Evolutionary conservation across 371 early-diverging fungal genomes (phyloP).

Genomic region (Chytridiales sp.): DNA sequence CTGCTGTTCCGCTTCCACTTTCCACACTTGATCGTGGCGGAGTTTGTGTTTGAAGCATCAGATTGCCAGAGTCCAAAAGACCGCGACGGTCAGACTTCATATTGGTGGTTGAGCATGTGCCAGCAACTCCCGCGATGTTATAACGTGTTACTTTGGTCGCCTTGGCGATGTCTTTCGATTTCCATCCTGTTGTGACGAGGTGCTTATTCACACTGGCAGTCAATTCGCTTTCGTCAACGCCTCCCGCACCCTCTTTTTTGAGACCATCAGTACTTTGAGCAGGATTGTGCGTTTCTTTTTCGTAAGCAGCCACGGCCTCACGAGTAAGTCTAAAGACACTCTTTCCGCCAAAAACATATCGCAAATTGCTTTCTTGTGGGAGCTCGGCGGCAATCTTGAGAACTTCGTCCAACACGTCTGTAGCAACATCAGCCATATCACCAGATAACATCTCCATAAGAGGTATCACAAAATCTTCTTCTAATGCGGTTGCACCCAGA

Average conservation of each 20-base stretch:
- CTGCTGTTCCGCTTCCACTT: too few species aligned
- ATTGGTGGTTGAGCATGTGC: slow-evolving; percentile 31
- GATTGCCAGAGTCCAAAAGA: too few species aligned
- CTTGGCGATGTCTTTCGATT: slow-evolving; percentile 24
- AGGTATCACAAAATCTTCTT: slow-evolving; percentile 53
- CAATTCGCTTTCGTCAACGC: slow-evolving; percentile 4
- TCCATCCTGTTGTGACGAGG: slow-evolving; percentile 36
- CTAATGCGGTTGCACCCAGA: too few species aligned
- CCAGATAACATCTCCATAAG: slow-evolving; percentile 64
- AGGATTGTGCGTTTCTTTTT: slow-evolving; percentile 13
- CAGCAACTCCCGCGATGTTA: slow-evolving; percentile 43
- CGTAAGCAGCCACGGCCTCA: slow-evolving; percentile 23
- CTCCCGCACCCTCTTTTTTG: neutral
- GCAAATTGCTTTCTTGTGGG: slow-evolving; percentile 8
- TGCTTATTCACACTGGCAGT: too few species aligned
- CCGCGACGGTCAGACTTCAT: too few species aligned
- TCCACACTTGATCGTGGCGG: too few species aligned
- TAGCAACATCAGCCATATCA: slow-evolving; percentile 64
- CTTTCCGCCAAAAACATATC: slow-evolving; percentile 29
- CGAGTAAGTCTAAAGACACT: slow-evolving; percentile 32
- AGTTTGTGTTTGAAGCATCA: too few species aligned
- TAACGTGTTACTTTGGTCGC: slow-evolving; percentile 35
- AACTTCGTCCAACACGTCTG: slow-evolving; percentile 67
- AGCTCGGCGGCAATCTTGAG: slow-evolving; percentile 40
- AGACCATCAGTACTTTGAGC: neutral